phyloP scores from a whole-genome alignment of 371 early-diverging fungal species.

The Mucor irregularis region DNA sequence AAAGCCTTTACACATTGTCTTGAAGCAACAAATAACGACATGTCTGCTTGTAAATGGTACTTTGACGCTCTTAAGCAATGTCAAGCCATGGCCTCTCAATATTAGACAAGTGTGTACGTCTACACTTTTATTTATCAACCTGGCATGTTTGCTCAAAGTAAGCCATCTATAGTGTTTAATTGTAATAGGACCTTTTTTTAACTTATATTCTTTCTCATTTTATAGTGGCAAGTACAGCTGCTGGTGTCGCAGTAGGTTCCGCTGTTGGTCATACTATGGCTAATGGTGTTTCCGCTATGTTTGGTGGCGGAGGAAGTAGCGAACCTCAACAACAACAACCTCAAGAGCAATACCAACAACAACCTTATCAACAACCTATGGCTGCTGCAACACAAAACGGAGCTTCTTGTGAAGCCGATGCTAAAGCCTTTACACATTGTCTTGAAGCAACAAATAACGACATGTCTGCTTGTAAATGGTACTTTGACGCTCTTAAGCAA shows the following conservation, averaged over 20 bases:
- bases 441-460: conserved; percentile 80
- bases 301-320: conserved; percentile 51
- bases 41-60: conserved; percentile 82
- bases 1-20: conserved; percentile 86
- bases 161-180: too few relatives aligned
- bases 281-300: conserved; percentile 71
- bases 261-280: conserved; percentile 76
- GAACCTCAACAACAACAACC: conserved; percentile 26
- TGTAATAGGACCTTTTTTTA: too few relatives aligned
- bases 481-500: conserved; percentile 84
- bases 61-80: conserved; percentile 87
- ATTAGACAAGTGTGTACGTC: too few relatives aligned
- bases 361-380: conserved; percentile 46
- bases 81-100: conserved; percentile 62
- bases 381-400: conserved; percentile 26
- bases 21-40: conserved; percentile 77
- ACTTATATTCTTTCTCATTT: not conserved
- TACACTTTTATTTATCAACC: too few relatives aligned
- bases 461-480: conserved; percentile 80
- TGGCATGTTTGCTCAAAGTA: conserved; percentile 77
- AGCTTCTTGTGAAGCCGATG: conserved; percentile 80
- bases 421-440: conserved; percentile 84
- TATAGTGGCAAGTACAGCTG: conserved; percentile 85
- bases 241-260: conserved; percentile 91
- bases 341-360: conserved; percentile 25